Conservation (phyloP, 2,329 filamentous ascomycete species). For the Aspergillus novofumigatus region DNA sequence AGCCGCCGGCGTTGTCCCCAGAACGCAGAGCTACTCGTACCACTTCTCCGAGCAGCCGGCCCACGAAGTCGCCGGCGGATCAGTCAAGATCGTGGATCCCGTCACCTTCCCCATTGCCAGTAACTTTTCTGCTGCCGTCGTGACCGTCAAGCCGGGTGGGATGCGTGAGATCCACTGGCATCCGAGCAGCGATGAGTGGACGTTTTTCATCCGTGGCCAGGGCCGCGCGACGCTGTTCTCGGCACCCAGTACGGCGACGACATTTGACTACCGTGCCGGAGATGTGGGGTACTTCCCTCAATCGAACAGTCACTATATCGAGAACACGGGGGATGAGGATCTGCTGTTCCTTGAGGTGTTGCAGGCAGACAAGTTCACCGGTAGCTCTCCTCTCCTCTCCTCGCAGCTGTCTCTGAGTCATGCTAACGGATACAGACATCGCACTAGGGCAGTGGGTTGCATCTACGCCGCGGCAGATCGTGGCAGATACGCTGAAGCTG, state of each 20-base stretch:
- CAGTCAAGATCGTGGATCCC: slow-evolving; percentile 72
- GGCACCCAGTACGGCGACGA: slow-evolving; percentile 63
- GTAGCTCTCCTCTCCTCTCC: background rate
- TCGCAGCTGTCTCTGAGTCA: too few species aligned
- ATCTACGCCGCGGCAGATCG: slow-evolving; percentile 53
- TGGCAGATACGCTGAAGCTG: slow-evolving; percentile 53
- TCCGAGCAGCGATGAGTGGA: slow-evolving; percentile 74
- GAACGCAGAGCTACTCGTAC: slow-evolving; percentile 63
- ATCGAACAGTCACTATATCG: slow-evolving; percentile 77
- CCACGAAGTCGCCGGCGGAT: slow-evolving; percentile 62
- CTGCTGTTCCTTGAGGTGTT: slow-evolving; percentile 74
- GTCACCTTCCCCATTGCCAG: slow-evolving; percentile 70
- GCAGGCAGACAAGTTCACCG: slow-evolving; percentile 61
- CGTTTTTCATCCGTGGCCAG: slow-evolving; percentile 69
- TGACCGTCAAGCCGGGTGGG: slow-evolving; percentile 66
- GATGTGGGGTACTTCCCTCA: slow-evolving; percentile 73
- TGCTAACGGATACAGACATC: slow-evolving; percentile 35
- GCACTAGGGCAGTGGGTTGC: slow-evolving; percentile 47
- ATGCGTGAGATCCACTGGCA: slow-evolving; percentile 83
- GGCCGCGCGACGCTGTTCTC: slow-evolving; percentile 73
- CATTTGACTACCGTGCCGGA: slow-evolving; percentile 70
- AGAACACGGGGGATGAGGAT: slow-evolving; percentile 71
- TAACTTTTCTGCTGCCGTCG: slow-evolving; percentile 68
- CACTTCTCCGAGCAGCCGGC: slow-evolving; percentile 67
- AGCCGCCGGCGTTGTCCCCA: slow-evolving; percentile 62